A percentile compares a stretch with the other conserved stretches of the same genome.
phyloP scores from a whole-genome alignment of 805 yeast genomes.

The Candida anglica region DNA sequence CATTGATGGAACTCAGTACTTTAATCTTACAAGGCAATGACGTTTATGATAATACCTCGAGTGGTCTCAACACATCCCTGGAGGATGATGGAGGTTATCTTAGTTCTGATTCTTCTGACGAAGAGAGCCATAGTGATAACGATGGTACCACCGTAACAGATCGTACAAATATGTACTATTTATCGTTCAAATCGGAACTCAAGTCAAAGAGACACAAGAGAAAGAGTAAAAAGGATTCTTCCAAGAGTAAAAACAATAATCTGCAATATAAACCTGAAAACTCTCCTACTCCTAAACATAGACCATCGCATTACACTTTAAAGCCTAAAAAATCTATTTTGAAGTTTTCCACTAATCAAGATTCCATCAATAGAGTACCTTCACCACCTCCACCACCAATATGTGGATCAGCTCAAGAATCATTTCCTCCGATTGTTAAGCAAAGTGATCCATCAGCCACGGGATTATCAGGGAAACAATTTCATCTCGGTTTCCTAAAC shows the following conservation, averaged over 20 bases:
- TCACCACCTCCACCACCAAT: too few species aligned
- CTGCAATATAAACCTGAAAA: conserved; percentile 4
- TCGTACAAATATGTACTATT: conserved; percentile 18
- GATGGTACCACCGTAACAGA: conserved; percentile 6
- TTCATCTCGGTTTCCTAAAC: too few species aligned
- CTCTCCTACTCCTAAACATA: conserved; percentile 37
- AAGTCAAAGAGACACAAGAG: conserved; percentile 7
- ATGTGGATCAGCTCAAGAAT: too few species aligned
- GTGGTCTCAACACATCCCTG: conserved; percentile 20
- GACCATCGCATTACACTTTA: conserved; percentile 38
- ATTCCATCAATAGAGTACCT: neutral
- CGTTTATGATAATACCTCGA: conserved; percentile 20
- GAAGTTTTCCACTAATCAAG: conserved; percentile 18
- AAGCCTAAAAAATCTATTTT: conserved; percentile 41
- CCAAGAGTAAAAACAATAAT: neutral
- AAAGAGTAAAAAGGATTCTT: neutral
- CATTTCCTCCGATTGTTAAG: too few species aligned
- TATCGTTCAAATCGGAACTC: conserved; percentile 8
- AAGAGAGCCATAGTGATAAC: conserved; percentile 1
- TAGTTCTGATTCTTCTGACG: conserved; percentile 3
- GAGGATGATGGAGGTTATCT: conserved; percentile 9
- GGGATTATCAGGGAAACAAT: too few species aligned
- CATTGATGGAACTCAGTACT: conserved; percentile 2
- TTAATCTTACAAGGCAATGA: conserved; percentile 8
- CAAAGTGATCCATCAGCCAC: too few species aligned